phyloP scores from a whole-genome alignment of 805 yeast species.

The Lipomyces spencermartinsiae region DNA sequence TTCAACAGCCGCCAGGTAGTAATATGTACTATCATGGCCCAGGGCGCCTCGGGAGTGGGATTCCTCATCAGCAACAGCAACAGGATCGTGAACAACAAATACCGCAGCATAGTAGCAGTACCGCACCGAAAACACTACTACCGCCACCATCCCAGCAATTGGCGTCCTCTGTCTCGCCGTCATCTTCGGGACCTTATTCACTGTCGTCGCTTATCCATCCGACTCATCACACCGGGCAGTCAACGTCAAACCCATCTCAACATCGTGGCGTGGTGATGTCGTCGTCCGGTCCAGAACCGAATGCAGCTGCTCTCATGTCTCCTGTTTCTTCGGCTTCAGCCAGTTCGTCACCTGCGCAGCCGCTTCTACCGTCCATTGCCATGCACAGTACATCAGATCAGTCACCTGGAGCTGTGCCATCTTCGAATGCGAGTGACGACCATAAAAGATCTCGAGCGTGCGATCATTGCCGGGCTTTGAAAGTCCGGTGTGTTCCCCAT shows the following conservation, averaged over 20 bases:
- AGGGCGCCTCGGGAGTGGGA: background rate
- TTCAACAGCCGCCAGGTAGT: background rate
- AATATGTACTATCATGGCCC: background rate
- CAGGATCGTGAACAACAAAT: background rate
- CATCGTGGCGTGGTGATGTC: background rate
- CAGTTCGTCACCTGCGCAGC: background rate
- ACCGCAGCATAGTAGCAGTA: background rate
- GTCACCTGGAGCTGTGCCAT: background rate
- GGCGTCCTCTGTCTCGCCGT: background rate
- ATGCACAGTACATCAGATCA: background rate
- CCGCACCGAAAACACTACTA: background rate
- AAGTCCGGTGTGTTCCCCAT: constrained; percentile 83
- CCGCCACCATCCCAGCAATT: background rate
- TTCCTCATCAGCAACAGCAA: background rate
- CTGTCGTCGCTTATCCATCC: constrained; percentile 9
- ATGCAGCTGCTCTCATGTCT: background rate
- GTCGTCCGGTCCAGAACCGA: background rate
- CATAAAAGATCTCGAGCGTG: constrained; percentile 46
- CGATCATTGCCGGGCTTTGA: constrained; percentile 71
- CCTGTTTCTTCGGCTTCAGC: background rate
- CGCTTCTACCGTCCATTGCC: background rate
- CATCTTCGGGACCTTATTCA: constrained; percentile 4
- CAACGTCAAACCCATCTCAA: background rate
- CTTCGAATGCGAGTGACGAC: constrained; percentile 16
- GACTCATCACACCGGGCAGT: background rate